phyloP scores from a whole-genome alignment of 202 grass and related monocot genomes.

The Schoenoplectus triqueter region DNA sequence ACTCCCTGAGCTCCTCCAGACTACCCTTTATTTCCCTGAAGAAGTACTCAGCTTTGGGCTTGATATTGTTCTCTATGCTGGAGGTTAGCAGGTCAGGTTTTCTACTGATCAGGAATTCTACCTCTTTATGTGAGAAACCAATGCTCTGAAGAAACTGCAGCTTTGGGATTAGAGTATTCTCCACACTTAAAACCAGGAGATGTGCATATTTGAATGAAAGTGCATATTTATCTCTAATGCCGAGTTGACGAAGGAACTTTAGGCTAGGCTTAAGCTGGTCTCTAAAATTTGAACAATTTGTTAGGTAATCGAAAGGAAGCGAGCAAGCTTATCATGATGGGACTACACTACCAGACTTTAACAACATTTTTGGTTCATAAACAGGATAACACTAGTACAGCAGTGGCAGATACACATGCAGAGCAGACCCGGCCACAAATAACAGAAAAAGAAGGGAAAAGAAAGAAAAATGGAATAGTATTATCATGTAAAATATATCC shows the following conservation, averaged over 20 bases:
- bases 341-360: not conserved
- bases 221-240: slow-evolving; percentile 48
- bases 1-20: slow-evolving; percentile 74
- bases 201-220: slow-evolving; percentile 66
- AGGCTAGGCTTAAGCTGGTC: slow-evolving; percentile 73
- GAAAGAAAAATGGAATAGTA: not conserved
- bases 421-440: not conserved
- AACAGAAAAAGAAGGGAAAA: no score
- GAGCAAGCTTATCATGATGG: not conserved
- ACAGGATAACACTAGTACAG: not conserved
- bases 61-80: slow-evolving; percentile 71
- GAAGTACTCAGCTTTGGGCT: slow-evolving; percentile 77
- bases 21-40: slow-evolving; percentile 53
- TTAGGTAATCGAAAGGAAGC: not conserved
- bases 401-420: not conserved
- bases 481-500: not conserved
- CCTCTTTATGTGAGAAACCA: slow-evolving; percentile 53
- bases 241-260: slow-evolving; percentile 71
- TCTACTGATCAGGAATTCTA: slow-evolving; percentile 52
- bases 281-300: slow-evolving; percentile 36
- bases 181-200: slow-evolving; percentile 74
- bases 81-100: slow-evolving; percentile 68
- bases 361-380: not conserved
- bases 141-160: slow-evolving; percentile 56
- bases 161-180: slow-evolving; percentile 68